Evolutionary conservation across 1,284 basidiomycete species (phyloP).

Genomic region (Ustanciosporium gigantosporum): DNA sequence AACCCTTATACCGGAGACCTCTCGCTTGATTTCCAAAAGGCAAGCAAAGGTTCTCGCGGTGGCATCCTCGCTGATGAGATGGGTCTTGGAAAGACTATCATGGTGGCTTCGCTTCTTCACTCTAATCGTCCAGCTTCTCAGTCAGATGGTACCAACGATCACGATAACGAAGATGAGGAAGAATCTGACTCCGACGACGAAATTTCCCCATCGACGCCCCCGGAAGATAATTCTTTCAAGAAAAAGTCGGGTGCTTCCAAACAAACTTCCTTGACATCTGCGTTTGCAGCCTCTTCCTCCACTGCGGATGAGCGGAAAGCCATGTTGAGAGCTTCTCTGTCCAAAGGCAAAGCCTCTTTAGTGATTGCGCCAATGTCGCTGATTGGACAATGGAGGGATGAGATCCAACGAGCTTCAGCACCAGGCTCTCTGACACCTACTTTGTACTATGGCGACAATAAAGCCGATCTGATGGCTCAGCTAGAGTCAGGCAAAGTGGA

Average conservation of each 20-base stretch:
- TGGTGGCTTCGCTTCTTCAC: slow-evolving; percentile 89
- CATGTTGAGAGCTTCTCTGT: slow-evolving; percentile 26
- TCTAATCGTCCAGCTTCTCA: slow-evolving; percentile 64
- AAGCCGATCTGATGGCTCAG: slow-evolving; percentile 72
- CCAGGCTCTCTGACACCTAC: slow-evolving; percentile 69
- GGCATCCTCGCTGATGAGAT: slow-evolving; percentile 81
- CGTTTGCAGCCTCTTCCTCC: slow-evolving; percentile 36
- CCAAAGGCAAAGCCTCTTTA: slow-evolving; percentile 68
- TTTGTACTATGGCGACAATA: slow-evolving; percentile 75
- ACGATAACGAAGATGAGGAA: slow-evolving; percentile 18
- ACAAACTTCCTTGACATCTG: slow-evolving; percentile 49
- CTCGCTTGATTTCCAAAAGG: slow-evolving; percentile 80
- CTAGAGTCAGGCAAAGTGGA: slow-evolving; percentile 66
- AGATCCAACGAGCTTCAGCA: slow-evolving; percentile 70
- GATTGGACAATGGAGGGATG: slow-evolving; percentile 85
- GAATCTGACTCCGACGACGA: slow-evolving; percentile 23
- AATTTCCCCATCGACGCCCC: too few species aligned
- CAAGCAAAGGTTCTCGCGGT: slow-evolving; percentile 77
- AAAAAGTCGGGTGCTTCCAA: slow-evolving; percentile 11
- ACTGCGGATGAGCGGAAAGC: slow-evolving; percentile 12
- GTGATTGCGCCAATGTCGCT: slow-evolving; percentile 92
- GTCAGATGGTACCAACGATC: slow-evolving; percentile 7
- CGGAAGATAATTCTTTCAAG: slow-evolving; percentile 4
- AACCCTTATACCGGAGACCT: slow-evolving; percentile 75
- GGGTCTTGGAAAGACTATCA: slow-evolving; percentile 97